Evolutionary conservation across 2,329 filamentous ascomycete species (phyloP).

Genomic region (Penicillium sp.): DNA sequence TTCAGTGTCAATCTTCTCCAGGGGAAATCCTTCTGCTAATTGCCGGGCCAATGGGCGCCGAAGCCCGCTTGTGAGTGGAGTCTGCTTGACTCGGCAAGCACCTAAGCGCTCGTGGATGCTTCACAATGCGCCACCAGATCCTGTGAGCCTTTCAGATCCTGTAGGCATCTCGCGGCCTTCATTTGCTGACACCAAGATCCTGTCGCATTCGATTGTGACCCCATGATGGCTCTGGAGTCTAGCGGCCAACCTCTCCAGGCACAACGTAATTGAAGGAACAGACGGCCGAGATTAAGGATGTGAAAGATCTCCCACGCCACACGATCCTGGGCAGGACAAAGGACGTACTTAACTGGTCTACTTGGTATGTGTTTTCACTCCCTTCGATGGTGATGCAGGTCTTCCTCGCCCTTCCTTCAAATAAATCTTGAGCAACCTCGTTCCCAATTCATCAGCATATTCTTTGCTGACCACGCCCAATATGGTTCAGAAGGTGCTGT

Average conservation of each 20-base stretch:
- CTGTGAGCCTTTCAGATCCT: background rate
- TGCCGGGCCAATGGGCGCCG: background rate
- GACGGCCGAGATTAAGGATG: background rate
- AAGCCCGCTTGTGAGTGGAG: background rate
- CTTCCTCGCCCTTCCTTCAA: background rate
- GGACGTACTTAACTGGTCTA: background rate
- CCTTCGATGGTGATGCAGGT: too few species aligned
- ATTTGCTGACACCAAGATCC: constrained; percentile 13
- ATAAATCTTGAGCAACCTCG: background rate
- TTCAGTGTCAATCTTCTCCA: background rate
- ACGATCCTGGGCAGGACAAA: background rate
- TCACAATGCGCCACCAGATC: background rate
- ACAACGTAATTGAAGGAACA: background rate
- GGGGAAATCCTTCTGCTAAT: background rate
- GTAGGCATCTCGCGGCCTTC: background rate
- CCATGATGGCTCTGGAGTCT: background rate
- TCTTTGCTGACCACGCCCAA: background rate
- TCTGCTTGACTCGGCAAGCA: background rate
- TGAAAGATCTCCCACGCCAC: background rate
- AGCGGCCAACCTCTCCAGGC: background rate
- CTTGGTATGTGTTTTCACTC: background rate
- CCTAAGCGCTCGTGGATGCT: constrained; percentile 5
- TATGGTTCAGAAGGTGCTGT: constrained; percentile 23
- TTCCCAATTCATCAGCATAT: background rate
- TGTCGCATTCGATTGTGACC: constrained; percentile 5